These are phyloP conservation scores for Sporothrix globosa DNA, from an alignment of 2,329 filamentous ascomycete species.

Conservation along the genomic window DNA sequence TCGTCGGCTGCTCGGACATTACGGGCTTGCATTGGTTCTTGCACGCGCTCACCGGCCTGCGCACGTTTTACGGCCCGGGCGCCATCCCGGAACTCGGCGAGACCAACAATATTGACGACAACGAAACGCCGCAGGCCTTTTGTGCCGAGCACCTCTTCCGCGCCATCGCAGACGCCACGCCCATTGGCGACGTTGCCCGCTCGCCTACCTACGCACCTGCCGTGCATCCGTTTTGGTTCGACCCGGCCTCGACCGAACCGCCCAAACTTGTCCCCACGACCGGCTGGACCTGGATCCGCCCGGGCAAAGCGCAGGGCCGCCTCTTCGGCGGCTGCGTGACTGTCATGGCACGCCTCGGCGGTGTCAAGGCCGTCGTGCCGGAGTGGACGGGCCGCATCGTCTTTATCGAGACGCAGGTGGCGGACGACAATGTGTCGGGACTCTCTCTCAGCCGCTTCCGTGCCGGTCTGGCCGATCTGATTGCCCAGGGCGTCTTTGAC, in stretches of 20 bases:
- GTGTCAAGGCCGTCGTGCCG: neutral
- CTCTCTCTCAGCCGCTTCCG: neutral
- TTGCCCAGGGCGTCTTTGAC: slow-evolving; percentile 14
- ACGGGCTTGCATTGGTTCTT: slow-evolving; percentile 5
- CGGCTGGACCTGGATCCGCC: neutral
- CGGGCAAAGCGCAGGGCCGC: neutral
- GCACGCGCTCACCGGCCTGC: neutral
- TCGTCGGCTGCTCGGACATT: slow-evolving; percentile 2
- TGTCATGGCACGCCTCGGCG: slow-evolving; percentile 8
- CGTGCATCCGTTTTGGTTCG: neutral
- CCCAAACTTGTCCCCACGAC: neutral
- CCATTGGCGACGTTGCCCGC: neutral
- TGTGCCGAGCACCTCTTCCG: slow-evolving; percentile 11
- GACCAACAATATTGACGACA: neutral
- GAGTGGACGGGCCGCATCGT: slow-evolving; percentile 19
- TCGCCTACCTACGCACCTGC: neutral
- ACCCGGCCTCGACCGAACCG: neutral
- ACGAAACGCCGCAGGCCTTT: neutral
- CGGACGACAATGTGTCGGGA: neutral
- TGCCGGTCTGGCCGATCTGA: neutral
- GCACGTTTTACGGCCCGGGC: slow-evolving; percentile 3
- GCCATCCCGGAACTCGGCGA: neutral
- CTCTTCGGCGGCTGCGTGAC: slow-evolving; percentile 18
- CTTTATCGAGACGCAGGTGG: slow-evolving; percentile 2
- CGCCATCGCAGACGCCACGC: neutral